A percentile compares a stretch with the other conserved stretches of the same genome.
These are phyloP conservation scores for Penicillium chermesinum DNA, from an alignment of 495 filamentous ascomycete species.

Conservation along the genomic window DNA sequence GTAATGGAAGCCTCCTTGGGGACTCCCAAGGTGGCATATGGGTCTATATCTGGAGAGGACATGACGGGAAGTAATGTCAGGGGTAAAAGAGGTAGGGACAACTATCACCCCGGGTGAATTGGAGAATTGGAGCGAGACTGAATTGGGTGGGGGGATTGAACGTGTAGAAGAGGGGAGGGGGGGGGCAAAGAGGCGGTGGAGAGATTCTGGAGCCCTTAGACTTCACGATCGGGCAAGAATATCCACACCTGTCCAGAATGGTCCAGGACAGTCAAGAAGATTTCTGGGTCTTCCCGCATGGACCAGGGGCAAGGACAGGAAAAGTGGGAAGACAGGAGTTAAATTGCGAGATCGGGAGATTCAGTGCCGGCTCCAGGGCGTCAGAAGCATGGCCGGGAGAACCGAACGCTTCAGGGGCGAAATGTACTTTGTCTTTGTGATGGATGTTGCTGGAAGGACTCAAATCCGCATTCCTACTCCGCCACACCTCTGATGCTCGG, in stretches of 20 bases:
- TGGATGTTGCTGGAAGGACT: neutral
- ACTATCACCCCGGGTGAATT: constrained; percentile 2
- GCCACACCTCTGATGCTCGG: no score
- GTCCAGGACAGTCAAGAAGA: constrained; percentile 11
- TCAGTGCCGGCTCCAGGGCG: neutral
- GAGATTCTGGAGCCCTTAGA: constrained; percentile 8
- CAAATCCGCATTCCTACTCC: neutral
- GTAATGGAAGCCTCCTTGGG: constrained; percentile 65
- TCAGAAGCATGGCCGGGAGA: neutral
- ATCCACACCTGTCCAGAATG: constrained; percentile 20
- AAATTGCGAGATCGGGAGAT: neutral
- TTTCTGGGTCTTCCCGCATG: neutral
- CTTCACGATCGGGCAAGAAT: constrained; percentile 16
- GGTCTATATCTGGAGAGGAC: constrained; percentile 64
- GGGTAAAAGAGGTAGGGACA: constrained; percentile 9
- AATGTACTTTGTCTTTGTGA: neutral
- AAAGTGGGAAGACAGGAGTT: no score
- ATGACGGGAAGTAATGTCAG: constrained; percentile 38
- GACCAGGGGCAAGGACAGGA: neutral
- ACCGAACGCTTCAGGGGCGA: neutral
- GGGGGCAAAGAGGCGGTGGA: constrained; percentile 16
- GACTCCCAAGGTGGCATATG: constrained; percentile 77
- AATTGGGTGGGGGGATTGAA: neutral
- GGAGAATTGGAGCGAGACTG: no score
- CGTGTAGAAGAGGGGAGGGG: neutral